Conservation (phyloP, 495 filamentous ascomycete genomes). For the Aspergillus egyptiacus region DNA sequence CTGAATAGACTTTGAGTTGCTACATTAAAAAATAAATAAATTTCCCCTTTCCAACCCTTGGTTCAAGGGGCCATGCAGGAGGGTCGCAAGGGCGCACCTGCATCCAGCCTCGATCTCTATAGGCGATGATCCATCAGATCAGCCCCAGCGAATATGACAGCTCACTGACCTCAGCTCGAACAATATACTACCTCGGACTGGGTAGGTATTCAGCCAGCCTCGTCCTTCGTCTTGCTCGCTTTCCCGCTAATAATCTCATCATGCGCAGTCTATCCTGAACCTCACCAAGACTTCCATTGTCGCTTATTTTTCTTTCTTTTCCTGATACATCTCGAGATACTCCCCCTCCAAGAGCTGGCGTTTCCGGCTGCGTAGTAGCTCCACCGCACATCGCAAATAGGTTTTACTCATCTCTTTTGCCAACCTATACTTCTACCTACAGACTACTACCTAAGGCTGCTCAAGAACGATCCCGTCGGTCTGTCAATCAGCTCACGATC, state of each 20-base stretch:
- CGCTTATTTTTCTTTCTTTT: background rate
- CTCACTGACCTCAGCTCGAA: conserved; percentile 3
- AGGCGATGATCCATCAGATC: background rate
- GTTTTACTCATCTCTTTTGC: too few relatives aligned
- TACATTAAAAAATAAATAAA: background rate
- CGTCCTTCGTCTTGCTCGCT: background rate
- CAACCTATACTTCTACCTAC: too few relatives aligned
- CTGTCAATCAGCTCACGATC: too few relatives aligned
- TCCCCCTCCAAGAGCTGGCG: too few relatives aligned
- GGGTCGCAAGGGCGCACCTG: background rate
- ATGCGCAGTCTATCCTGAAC: background rate
- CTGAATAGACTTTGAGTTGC: background rate
- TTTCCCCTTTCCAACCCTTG: background rate
- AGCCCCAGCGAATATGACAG: conserved; percentile 9
- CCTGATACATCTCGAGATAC: background rate
- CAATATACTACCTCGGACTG: too few relatives aligned
- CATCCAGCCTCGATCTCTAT: background rate
- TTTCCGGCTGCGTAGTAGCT: too few relatives aligned
- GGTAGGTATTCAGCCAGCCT: conserved; percentile 6
- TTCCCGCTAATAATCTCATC: background rate
- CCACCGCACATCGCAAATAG: too few relatives aligned
- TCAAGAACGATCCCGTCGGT: too few relatives aligned
- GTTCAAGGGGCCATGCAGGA: background rate
- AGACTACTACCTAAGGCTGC: too few relatives aligned
- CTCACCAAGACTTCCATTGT: background rate